Evolutionary conservation across 805 yeast genomes (phyloP).

Genomic region (Blastobotrys terrestris): DNA sequence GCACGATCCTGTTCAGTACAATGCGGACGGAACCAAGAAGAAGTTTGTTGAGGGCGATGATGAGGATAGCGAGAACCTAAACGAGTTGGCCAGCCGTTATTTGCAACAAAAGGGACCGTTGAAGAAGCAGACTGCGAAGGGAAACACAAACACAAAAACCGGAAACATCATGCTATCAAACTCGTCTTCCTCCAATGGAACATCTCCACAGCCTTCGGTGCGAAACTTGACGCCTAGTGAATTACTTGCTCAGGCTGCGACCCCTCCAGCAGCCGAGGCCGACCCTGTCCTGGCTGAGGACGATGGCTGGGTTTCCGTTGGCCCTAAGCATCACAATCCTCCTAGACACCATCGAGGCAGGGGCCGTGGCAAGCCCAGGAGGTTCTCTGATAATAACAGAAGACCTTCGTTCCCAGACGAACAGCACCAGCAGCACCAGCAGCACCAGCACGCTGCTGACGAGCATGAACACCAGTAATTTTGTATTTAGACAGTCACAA

Average conservation of each 20-base stretch:
- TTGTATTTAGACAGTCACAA: background rate
- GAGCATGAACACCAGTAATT: background rate
- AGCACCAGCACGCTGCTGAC: background rate
- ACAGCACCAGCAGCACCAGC: background rate
- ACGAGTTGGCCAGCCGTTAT: background rate
- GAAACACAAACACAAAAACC: background rate
- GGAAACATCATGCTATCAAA: background rate
- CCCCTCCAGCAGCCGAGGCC: background rate
- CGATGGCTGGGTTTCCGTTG: conserved; percentile 24
- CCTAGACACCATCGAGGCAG: background rate
- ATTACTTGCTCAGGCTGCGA: background rate
- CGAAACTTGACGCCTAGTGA: background rate
- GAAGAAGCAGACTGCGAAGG: background rate
- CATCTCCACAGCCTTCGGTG: background rate
- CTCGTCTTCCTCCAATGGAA: background rate
- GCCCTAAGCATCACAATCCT: conserved; percentile 16
- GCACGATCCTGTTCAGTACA: conserved; percentile 1
- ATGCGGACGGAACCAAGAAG: conserved; percentile 4
- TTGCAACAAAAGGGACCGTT: background rate
- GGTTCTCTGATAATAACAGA: background rate
- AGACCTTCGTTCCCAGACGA: background rate
- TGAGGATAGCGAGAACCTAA: background rate
- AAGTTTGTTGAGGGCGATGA: background rate
- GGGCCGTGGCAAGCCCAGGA: background rate
- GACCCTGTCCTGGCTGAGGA: conserved; percentile 9